Evolutionary conservation across 495 filamentous ascomycete species (phyloP), one percentile per base, ranked within the genome.

Genomic region (Podospora comata): DNA sequence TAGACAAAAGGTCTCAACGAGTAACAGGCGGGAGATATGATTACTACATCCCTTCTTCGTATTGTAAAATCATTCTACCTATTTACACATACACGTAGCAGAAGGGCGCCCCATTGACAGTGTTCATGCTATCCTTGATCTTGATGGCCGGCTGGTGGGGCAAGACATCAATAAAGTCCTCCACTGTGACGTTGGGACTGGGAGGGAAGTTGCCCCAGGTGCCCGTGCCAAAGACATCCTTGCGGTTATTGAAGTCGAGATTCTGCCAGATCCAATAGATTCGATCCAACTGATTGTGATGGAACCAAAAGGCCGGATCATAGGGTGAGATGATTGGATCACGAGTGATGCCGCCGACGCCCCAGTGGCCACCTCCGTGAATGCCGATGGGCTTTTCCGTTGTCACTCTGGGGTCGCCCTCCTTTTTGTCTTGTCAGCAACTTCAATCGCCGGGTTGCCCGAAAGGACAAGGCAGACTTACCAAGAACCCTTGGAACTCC

Each of bases 261-360:
- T 81, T 85, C 78, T 92, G 89, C 90, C 90, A 92, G 26, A 88
- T 87, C 85, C 87, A 89, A 80, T 84, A 92, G 3, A 87, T 64
- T 16, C 87, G 86, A 73, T 92, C 90, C 63, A 92, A 79, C 83
- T 86, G 85, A 23, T 78, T 83, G 75, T 92, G 90, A 74, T 92
- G 89, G 19, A 89, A 81, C 71, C 79, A 92, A 77, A 92, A 92
- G 16, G 80, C 83, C 11, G 89, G 89, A 67, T 92, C 90, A 7
- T 86, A 86, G 3, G 88, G 84, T 27, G 82, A 86, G 26, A 79
- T 81, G 70, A 82, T 90, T 48, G 87, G 72, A 75, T 90, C 89
- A 3, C 83, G 84, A 5, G 79, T 77, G 62, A 74, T 72, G 2
- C 74, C 74, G 3, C 66, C 69, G 48, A 76, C 73, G 16, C 58